A percentile compares a stretch with the other conserved stretches of the same genome.
phyloP scores from a whole-genome alignment of 805 yeast species.

The Kregervanrija pseudodelftensis region DNA sequence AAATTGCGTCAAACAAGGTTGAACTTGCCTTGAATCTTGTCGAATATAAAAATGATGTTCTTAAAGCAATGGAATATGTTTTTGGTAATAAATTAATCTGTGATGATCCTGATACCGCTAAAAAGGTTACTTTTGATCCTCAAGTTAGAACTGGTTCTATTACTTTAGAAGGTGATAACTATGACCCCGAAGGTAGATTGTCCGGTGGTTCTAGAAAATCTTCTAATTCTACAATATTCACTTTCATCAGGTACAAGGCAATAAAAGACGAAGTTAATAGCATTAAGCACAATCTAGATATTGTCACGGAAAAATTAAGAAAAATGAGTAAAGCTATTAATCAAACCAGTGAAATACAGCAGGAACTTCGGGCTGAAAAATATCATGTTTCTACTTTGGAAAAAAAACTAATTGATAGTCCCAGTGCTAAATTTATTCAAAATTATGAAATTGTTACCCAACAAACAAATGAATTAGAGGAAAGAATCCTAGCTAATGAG shows the following conservation, averaged over 20 bases:
- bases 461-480: slow-evolving; percentile 33
- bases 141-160: slow-evolving; percentile 73
- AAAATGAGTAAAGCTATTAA: slow-evolving; percentile 37
- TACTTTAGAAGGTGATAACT: slow-evolving; percentile 87
- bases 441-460: slow-evolving; percentile 20
- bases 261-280: slow-evolving; percentile 36
- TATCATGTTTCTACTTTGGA: slow-evolving; percentile 54
- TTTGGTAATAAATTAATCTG: slow-evolving; percentile 90
- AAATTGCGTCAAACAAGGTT: slow-evolving; percentile 75
- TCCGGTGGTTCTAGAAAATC: slow-evolving; percentile 87
- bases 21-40: slow-evolving; percentile 83
- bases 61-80: slow-evolving; percentile 81
- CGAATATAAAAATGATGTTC: slow-evolving; percentile 62
- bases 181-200: slow-evolving; percentile 92
- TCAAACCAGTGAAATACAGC: slow-evolving; percentile 49
- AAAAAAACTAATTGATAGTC: slow-evolving; percentile 48
- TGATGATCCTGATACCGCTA: slow-evolving; percentile 81
- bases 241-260: slow-evolving; percentile 51
- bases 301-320: slow-evolving; percentile 33
- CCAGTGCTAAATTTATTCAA: slow-evolving; percentile 47
- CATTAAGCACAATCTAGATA: slow-evolving; percentile 34
- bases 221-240: slow-evolving; percentile 49
- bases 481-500: slow-evolving; percentile 39
- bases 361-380: slow-evolving; percentile 45
- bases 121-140: slow-evolving; percentile 81